These are phyloP conservation scores for Mucor plumbeus DNA, from an alignment of 371 early-diverging fungal genomes.

Conservation along the genomic window DNA sequence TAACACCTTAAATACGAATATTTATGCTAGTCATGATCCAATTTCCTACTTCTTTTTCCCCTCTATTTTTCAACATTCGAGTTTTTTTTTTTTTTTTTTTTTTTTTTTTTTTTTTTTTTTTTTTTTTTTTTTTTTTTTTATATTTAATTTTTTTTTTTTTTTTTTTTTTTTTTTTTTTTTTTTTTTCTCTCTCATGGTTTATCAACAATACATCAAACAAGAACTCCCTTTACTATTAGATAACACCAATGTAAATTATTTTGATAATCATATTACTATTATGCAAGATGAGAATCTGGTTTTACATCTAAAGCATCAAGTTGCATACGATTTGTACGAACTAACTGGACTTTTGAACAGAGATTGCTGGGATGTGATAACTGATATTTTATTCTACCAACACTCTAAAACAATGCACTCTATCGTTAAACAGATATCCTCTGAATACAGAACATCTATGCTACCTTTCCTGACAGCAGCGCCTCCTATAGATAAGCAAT, in stretches of 20 bases:
- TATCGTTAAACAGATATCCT: neutral
- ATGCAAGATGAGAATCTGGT: neutral
- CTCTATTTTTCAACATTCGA: too few relatives aligned
- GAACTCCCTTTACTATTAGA: neutral
- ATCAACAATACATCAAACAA: neutral
- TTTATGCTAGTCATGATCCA: neutral
- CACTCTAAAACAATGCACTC: neutral
- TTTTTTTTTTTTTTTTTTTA: neutral
- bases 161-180: neutral
- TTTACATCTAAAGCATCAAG: neutral
- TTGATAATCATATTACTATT: neutral
- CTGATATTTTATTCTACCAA: neutral
- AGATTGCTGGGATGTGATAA: neutral
- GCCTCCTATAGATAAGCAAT: neutral
- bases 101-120: neutral
- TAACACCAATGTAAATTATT: neutral
- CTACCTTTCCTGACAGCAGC: neutral
- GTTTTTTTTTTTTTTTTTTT: neutral
- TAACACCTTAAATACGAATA: neutral
- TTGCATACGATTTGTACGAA: neutral
- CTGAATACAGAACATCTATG: conserved; percentile 3
- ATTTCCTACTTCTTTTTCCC: neutral
- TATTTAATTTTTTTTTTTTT: too few relatives aligned
- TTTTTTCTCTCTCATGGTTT: neutral
- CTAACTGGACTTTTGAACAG: neutral